phyloP scores from a whole-genome alignment of 345 rosid species.

The Aurinia saxatilis region DNA sequence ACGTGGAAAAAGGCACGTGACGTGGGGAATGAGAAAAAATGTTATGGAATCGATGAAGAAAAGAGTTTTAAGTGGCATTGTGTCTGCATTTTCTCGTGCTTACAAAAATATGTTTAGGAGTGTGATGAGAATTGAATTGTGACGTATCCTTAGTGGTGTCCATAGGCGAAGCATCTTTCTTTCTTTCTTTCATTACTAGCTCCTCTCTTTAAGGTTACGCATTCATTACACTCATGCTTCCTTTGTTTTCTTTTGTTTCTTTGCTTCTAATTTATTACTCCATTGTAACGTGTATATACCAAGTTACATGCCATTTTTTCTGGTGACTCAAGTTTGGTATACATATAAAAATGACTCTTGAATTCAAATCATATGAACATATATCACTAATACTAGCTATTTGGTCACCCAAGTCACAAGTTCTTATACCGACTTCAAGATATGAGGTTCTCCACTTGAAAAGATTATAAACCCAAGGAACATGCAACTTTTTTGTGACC shows the following conservation, averaged over 20 bases:
- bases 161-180: constrained; percentile 27
- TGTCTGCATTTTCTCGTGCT: constrained; percentile 27
- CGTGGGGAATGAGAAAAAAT: constrained; percentile 27
- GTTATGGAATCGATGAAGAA: constrained; percentile 2
- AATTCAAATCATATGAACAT: background rate
- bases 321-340: background rate
- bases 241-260: background rate
- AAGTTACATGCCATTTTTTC: constrained; percentile 2
- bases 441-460: no score
- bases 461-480: no score
- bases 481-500: no score
- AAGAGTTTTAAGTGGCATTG: background rate
- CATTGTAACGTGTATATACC: background rate
- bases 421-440: no score
- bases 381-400: no score
- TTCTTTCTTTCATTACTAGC: background rate
- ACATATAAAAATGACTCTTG: background rate
- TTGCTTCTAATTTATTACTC: constrained; percentile 4
- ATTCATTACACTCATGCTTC: constrained; percentile 30
- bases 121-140: constrained; percentile 12
- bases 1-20: constrained; percentile 34
- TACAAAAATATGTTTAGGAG: constrained; percentile 15
- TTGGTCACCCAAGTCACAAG: no score
- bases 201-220: constrained; percentile 30
- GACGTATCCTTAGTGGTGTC: constrained; percentile 26